A percentile compares a stretch with the other conserved stretches of the same genome.
These are phyloP conservation scores for Colletotrichum spinosum DNA, from an alignment of 2,329 filamentous ascomycete genomes.

Conservation along the genomic window DNA sequence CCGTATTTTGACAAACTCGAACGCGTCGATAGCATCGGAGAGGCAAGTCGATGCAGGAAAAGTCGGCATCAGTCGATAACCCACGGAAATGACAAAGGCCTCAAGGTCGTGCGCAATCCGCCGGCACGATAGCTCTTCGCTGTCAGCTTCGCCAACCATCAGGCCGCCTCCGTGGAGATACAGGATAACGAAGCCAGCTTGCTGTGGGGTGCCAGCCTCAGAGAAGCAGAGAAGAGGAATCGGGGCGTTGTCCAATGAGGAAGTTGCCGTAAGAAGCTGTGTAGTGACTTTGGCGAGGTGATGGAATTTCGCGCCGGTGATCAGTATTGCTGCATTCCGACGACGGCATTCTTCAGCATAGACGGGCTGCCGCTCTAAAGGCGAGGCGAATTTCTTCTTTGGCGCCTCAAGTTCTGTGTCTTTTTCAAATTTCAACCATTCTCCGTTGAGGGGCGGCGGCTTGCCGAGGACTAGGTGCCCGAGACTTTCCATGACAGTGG, in stretches of 20 bases:
- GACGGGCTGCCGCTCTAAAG: constrained; percentile 49
- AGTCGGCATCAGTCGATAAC: constrained; percentile 58
- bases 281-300: constrained; percentile 49
- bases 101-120: constrained; percentile 49
- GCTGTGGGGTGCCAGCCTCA: constrained; percentile 23
- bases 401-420: constrained; percentile 43
- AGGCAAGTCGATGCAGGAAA: constrained; percentile 53
- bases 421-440: constrained; percentile 54
- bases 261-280: constrained; percentile 45
- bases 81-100: constrained; percentile 55
- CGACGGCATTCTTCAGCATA: constrained; percentile 56
- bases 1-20: constrained; percentile 41
- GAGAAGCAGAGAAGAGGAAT: constrained; percentile 53
- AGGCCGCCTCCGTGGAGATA: constrained; percentile 64
- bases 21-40: constrained; percentile 54
- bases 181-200: constrained; percentile 47
- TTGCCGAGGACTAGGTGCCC: constrained; percentile 17
- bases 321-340: constrained; percentile 50
- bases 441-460: constrained; percentile 51
- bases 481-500: constrained; percentile 12
- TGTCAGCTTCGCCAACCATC: constrained; percentile 59
- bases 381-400: constrained; percentile 42
- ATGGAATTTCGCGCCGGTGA: constrained; percentile 49
- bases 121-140: constrained; percentile 60
- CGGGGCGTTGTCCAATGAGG: constrained; percentile 45